These are phyloP conservation scores for Creolimax fragrantissima DNA, from an alignment of 78 protist genomes.

Conservation along the genomic window DNA sequence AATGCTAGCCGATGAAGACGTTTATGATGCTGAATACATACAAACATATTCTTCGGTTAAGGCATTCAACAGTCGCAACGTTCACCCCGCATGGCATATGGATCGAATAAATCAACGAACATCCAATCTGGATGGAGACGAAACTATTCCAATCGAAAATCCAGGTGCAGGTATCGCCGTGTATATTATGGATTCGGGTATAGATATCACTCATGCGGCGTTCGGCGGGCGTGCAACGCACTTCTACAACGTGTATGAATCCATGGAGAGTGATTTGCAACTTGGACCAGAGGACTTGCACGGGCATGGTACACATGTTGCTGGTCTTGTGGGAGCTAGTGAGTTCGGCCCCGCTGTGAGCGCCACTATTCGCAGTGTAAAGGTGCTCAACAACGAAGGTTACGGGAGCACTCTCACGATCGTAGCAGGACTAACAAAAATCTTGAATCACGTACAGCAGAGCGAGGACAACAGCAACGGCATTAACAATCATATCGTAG, in stretches of 20 bases:
- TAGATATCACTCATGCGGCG: not conserved
- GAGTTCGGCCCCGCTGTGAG: not conserved
- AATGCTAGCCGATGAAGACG: not conserved
- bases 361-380: not conserved
- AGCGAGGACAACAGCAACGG: not conserved
- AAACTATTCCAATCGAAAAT: not conserved
- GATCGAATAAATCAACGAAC: not conserved
- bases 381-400: not conserved
- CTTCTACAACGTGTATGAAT: not conserved
- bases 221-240: not conserved
- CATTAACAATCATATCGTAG: not conserved
- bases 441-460: not conserved
- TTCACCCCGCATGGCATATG: not conserved
- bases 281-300: not conserved
- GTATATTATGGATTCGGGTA: constrained; percentile 12
- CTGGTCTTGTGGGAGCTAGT: not conserved
- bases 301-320: constrained; percentile 24
- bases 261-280: not conserved
- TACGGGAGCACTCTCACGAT: not conserved
- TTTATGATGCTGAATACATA: not conserved
- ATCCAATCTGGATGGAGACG: not conserved
- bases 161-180: not conserved
- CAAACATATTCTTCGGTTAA: not conserved
- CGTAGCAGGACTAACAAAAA: not conserved
- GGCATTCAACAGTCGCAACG: not conserved